A percentile compares a stretch with the other conserved stretches of the same genome.
Evolutionary conservation across 2,329 filamentous ascomycete genomes (phyloP).

Genomic region (Venturia asperata): DNA sequence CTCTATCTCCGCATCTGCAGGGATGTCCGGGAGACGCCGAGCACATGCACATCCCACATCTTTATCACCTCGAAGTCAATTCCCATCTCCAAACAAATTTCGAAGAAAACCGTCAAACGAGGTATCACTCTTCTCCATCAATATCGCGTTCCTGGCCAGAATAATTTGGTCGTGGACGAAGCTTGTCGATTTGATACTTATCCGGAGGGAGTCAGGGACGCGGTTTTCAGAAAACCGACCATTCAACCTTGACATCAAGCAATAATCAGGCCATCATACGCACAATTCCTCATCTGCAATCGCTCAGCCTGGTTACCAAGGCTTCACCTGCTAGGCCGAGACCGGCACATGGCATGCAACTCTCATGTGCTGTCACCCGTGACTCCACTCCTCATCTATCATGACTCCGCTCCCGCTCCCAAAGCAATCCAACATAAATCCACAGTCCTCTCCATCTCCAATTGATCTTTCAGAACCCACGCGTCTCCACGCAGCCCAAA

Average conservation of each 20-base stretch:
- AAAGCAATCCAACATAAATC: not conserved
- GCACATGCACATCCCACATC: not conserved
- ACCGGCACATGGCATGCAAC: not conserved
- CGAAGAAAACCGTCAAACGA: too few species aligned
- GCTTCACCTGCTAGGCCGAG: not conserved
- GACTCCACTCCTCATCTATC: not conserved
- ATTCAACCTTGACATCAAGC: too few species aligned
- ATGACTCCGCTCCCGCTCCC: not conserved
- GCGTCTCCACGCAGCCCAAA: too few species aligned
- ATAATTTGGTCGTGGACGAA: too few species aligned
- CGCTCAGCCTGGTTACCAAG: not conserved
- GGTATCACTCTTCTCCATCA: too few species aligned
- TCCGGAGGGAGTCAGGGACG: too few species aligned
- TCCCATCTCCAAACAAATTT: not conserved
- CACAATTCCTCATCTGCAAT: too few species aligned
- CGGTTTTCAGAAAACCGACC: too few species aligned
- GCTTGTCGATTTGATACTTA: too few species aligned
- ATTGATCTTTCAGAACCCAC: not conserved
- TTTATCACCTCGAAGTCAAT: not conserved
- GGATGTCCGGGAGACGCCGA: not conserved
- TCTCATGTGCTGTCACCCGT: not conserved
- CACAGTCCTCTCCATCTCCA: not conserved
- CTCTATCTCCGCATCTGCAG: not conserved
- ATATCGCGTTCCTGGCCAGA: too few species aligned
- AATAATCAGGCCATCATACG: too few species aligned